Conservation (phyloP, 192 early-diverging fungal species). For the Podochytrium sp. region DNA sequence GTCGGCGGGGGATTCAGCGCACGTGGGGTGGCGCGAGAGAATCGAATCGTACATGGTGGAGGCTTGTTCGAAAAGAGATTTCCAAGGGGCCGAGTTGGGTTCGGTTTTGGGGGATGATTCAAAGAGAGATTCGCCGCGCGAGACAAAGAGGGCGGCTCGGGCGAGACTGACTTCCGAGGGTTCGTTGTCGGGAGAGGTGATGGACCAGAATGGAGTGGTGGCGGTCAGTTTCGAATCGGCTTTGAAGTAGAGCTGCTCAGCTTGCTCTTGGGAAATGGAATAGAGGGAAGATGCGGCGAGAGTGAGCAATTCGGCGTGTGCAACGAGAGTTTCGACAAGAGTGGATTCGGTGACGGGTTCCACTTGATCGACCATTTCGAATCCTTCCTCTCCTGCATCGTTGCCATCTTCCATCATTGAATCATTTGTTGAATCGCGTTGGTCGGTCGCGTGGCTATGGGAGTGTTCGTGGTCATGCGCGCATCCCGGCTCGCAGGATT, state of each 20-base stretch:
- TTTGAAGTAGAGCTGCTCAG: slow-evolving; percentile 22
- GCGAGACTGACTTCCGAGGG: slow-evolving; percentile 26
- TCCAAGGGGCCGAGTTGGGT: not conserved
- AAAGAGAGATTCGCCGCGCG: slow-evolving; percentile 35
- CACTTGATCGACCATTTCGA: slow-evolving; percentile 20
- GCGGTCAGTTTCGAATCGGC: slow-evolving; percentile 28
- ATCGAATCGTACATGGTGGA: slow-evolving; percentile 23
- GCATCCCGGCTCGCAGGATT: not conserved
- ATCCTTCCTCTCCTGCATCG: slow-evolving; percentile 29
- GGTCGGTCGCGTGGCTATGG: not conserved
- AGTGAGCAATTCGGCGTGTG: slow-evolving; percentile 39
- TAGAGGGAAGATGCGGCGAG: slow-evolving; percentile 24
- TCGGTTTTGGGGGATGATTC: slow-evolving; percentile 23
- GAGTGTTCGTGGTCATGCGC: slow-evolving; percentile 6
- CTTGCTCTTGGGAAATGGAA: slow-evolving; percentile 8
- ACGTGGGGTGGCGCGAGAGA: slow-evolving; percentile 16
- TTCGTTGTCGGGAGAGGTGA: slow-evolving; percentile 5
- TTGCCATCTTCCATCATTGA: slow-evolving; percentile 1
- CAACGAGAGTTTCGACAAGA: slow-evolving; percentile 48
- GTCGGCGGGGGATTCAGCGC: slow-evolving; percentile 48
- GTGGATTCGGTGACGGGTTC: slow-evolving; percentile 22
- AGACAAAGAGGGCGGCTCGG: slow-evolving; percentile 30
- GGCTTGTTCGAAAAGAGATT: slow-evolving; percentile 28
- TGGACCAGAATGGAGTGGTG: not conserved
- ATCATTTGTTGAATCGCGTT: not conserved